These are phyloP conservation scores for Butyriboletus appendiculatus DNA, from an alignment of 1,284 basidiomycete species.

Conservation along the genomic window DNA sequence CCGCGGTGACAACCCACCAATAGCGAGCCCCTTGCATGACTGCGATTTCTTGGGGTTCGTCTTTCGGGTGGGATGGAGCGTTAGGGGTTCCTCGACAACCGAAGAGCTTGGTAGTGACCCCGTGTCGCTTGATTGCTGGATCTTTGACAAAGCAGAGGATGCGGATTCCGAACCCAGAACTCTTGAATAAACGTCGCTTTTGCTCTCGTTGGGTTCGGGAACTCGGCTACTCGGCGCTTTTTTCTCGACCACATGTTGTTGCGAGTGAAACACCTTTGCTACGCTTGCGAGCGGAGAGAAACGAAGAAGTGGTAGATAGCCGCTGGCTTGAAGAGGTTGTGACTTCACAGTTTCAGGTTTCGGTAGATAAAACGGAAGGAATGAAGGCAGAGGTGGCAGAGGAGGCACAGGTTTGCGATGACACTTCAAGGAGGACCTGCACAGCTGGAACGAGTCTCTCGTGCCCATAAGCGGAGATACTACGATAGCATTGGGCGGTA, in stretches of 20 bases:
- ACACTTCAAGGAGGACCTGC: conserved; percentile 14
- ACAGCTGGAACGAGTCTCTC: conserved; percentile 33
- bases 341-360: not conserved
- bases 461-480: conserved; percentile 25
- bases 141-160: not conserved
- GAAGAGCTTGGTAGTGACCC: not conserved
- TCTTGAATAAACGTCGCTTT: no score
- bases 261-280: conserved; percentile 3
- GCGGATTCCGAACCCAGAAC: no score
- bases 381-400: conserved; percentile 23
- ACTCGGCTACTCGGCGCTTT: not conserved
- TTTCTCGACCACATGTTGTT: not conserved
- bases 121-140: not conserved
- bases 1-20: conserved; percentile 8
- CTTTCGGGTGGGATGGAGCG: not conserved
- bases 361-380: conserved; percentile 9
- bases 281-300: conserved; percentile 24
- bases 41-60: not conserved
- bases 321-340: not conserved
- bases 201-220: not conserved
- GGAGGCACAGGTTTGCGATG: conserved; percentile 18
- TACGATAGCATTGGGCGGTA: conserved; percentile 17
- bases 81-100: not conserved
- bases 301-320: conserved; percentile 16
- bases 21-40: conserved; percentile 11